Base-by-base conservation (phyloP, 257 asterid genomes). In the Misopates orontium region DNA sequence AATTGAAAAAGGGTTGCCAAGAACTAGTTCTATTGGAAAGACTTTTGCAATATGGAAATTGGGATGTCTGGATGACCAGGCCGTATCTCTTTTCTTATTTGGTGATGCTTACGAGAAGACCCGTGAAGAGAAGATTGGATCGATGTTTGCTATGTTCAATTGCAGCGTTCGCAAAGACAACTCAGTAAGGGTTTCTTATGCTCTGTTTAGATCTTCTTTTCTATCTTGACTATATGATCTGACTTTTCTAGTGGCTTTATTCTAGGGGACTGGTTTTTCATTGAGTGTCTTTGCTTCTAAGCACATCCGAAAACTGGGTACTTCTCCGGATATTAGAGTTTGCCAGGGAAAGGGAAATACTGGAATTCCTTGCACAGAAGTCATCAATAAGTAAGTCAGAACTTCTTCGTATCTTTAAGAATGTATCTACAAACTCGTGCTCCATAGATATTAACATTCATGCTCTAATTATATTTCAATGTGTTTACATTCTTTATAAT, bases 21-120 rank as follows among this genome's bases (percentile, higher is more conserved):
- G 86, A 77, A 86, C 77, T 62, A 90, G 99, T 79, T 86, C 99
- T 48, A 88, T 90, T 20, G 99, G 99, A 64, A 84, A 94, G 78
- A 20, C 81, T 15, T 90, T 79, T 42, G 77, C 83, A 22, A 88
- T 88, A 56, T 94, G 96, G 96, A 90, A 86, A 82, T 32, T 94
- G 16, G 88, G 97, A 5, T 83, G 88, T 77, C 81, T 90, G 75
- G 85, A 83, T 73, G 96, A 85, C 64, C 76, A 77, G 32, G 54
- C 77, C 47, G 19, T 83, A 62, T 83, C 99, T 60, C 76, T 90
- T 62, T 94, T 94, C 79, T 75, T 90, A 82, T 94, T 94, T 82
- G 99, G 96, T 4, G 96, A 94, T 71, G 96, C 97, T 69, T 90
- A 86, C 73, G 71, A 84, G 82, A 90, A 78, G 71, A 79, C 71